These are phyloP conservation scores for Botryotinia globosa DNA, from an alignment of 2,329 filamentous ascomycete genomes.

Conservation along the genomic window DNA sequence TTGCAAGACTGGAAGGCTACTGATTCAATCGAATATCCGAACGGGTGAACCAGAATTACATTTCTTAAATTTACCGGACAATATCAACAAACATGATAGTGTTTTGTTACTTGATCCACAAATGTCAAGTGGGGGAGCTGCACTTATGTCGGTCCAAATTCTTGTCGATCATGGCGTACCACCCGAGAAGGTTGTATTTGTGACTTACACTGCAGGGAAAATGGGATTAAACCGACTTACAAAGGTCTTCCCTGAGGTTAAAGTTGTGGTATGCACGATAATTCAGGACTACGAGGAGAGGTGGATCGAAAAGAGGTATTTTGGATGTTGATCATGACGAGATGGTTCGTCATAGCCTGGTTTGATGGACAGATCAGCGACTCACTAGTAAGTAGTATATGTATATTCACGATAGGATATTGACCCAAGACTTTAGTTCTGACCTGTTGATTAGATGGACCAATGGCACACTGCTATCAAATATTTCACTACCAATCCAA, in stretches of 20 bases:
- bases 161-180: conserved; percentile 88
- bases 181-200: conserved; percentile 82
- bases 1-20: conserved; percentile 80
- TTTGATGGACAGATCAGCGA: not conserved
- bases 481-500: not conserved
- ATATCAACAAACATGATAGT: conserved; percentile 71
- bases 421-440: not conserved
- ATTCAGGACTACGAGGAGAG: conserved; percentile 78
- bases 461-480: not conserved
- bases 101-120: conserved; percentile 89
- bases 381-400: not conserved
- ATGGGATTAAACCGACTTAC: conserved; percentile 81
- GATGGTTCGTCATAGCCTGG: not conserved
- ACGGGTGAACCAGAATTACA: conserved; percentile 92
- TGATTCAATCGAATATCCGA: conserved; percentile 84
- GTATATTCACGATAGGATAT: not conserved
- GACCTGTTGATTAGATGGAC: not conserved
- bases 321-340: conserved; percentile 64
- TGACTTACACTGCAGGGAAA: conserved; percentile 85
- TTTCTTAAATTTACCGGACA: conserved; percentile 74
- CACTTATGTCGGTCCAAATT: conserved; percentile 94
- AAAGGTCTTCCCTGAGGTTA: conserved; percentile 83
- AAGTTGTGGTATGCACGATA: conserved; percentile 80
- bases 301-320: conserved; percentile 88
- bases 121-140: conserved; percentile 84